A percentile compares a stretch with the other conserved stretches of the same genome.
phyloP scores from a whole-genome alignment of 306 rosid species.

The Sechiopsis laciniata region DNA sequence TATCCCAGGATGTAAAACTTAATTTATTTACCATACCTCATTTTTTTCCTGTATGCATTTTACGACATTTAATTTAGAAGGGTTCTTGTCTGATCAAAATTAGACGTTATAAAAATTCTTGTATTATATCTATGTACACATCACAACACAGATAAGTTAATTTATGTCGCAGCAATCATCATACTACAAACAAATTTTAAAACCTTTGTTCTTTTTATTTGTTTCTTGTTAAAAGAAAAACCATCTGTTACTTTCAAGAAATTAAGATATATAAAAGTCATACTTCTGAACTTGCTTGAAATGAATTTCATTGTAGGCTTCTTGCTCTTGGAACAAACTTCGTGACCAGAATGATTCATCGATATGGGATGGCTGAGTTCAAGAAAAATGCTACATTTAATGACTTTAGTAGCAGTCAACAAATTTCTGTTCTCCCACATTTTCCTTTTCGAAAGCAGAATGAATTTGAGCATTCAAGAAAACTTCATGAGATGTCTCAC shows the following conservation, averaged over 20 bases:
- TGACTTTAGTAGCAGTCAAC: constrained; percentile 28
- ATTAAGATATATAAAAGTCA: background rate
- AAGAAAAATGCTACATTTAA: constrained; percentile 37
- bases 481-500: constrained; percentile 78
- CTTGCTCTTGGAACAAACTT: constrained; percentile 74
- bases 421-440: constrained; percentile 57
- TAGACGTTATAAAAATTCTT: background rate
- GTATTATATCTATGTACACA: background rate
- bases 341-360: constrained; percentile 79
- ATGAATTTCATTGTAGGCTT: constrained; percentile 46
- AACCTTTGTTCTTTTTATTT: background rate
- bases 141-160: background rate
- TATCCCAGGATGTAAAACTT: background rate
- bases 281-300: constrained; percentile 9
- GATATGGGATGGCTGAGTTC: constrained; percentile 60
- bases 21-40: too few species aligned
- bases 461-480: constrained; percentile 48
- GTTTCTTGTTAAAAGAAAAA: background rate
- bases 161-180: background rate
- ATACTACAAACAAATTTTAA: background rate
- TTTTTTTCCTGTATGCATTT: background rate
- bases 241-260: background rate
- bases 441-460: constrained; percentile 36
- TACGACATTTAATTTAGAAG: constrained; percentile 1
- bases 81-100: background rate